Percentiles rank a stretch among this genome's conserved stretches.
phyloP scores from a whole-genome alignment of 106 monocot genomes.

The Dactylorhiza incarnata region DNA sequence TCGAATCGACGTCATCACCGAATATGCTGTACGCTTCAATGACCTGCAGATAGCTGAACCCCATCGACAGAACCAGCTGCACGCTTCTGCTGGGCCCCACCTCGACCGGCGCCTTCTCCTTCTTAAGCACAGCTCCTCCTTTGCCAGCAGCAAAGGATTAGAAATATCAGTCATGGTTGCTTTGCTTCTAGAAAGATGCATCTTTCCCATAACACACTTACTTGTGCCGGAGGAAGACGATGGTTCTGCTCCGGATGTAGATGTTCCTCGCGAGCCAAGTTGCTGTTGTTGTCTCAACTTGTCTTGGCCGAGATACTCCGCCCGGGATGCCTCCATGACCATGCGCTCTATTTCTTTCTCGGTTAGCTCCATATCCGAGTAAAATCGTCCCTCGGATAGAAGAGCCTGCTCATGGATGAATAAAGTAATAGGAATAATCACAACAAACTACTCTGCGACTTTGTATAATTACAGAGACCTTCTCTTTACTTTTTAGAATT shows the following conservation, averaged over 20 bases:
- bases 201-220: conserved; percentile 14
- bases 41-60: conserved; percentile 88
- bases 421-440: neutral
- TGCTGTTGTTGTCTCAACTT: conserved; percentile 32
- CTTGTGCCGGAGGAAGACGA: conserved; percentile 91
- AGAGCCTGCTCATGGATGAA: conserved; percentile 51
- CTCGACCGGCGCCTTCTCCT: conserved; percentile 27
- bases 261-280: conserved; percentile 42
- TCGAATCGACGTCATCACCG: conserved; percentile 93
- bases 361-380: conserved; percentile 92
- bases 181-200: too few species aligned
- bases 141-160: neutral
- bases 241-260: conserved; percentile 70
- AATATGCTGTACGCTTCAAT: conserved; percentile 87
- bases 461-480: too few species aligned
- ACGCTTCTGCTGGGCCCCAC: conserved; percentile 49
- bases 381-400: conserved; percentile 91
- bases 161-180: too few species aligned
- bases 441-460: too few species aligned
- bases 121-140: conserved; percentile 21
- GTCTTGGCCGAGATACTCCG: conserved; percentile 70
- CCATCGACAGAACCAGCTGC: conserved; percentile 71
- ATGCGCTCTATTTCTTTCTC: conserved; percentile 96
- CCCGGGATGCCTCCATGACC: conserved; percentile 95
- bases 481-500: too few species aligned